These are phyloP conservation scores for Elasticomyces elasticus DNA, from an alignment of 495 filamentous ascomycete species.

Conservation along the genomic window DNA sequence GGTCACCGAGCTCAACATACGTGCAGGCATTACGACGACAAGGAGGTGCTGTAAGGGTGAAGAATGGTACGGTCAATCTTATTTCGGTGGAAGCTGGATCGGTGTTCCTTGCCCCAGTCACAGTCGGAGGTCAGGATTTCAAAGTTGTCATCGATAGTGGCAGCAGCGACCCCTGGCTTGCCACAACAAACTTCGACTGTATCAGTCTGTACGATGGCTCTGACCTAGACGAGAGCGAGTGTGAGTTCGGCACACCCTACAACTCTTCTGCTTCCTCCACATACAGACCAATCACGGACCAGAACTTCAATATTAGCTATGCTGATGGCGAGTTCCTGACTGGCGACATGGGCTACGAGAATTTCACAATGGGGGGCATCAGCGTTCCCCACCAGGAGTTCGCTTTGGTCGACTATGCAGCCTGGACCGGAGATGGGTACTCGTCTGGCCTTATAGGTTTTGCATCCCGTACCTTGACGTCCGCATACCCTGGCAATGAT, in stretches of 20 bases:
- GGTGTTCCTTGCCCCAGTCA: conserved; percentile 25
- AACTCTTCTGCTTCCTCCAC: conserved; percentile 27
- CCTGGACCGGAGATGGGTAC: conserved; percentile 37
- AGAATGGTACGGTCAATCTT: conserved; percentile 3
- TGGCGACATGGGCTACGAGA: conserved; percentile 48
- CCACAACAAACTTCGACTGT: conserved; percentile 40
- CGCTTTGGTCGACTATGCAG: conserved; percentile 15
- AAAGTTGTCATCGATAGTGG: conserved; percentile 51
- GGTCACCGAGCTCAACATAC: conserved; percentile 5
- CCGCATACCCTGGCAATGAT: conserved; percentile 40
- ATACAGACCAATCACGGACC: conserved; percentile 34
- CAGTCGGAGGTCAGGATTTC: conserved; percentile 38
- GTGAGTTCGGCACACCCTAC: conserved; percentile 43
- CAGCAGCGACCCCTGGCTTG: conserved; percentile 52
- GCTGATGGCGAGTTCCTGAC: conserved; percentile 47
- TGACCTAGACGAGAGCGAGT: conserved; percentile 29
- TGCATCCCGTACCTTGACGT: conserved; percentile 38
- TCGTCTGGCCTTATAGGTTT: conserved; percentile 36
- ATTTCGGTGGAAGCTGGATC: neutral
- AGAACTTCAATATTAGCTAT: conserved; percentile 52
- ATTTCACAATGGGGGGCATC: conserved; percentile 24
- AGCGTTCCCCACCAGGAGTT: conserved; percentile 19
- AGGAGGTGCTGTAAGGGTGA: conserved; percentile 1
- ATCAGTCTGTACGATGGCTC: conserved; percentile 27
- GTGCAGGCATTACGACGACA: conserved; percentile 8